A percentile compares a stretch with the other conserved stretches of the same genome.
phyloP scores from a whole-genome alignment of 805 yeast species.

The Zygotorulaspora danielsina region DNA sequence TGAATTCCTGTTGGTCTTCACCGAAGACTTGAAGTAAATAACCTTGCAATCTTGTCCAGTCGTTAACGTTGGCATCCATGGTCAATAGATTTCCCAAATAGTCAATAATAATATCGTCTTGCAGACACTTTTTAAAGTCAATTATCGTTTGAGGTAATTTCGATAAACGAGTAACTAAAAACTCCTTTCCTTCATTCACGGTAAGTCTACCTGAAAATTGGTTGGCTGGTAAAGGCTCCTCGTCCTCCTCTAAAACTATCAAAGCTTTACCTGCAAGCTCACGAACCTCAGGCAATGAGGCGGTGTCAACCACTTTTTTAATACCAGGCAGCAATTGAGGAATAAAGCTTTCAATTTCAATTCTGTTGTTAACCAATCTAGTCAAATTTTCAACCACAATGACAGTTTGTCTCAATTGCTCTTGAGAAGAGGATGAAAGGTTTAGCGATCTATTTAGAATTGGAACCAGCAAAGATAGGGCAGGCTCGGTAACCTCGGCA shows the following conservation, averaged over 20 bases:
- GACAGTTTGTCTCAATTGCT: constrained; percentile 93
- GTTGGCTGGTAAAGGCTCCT: constrained; percentile 46
- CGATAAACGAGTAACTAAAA: constrained; percentile 31
- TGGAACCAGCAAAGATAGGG: constrained; percentile 84
- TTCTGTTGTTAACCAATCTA: constrained; percentile 86
- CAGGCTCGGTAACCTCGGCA: constrained; percentile 97
- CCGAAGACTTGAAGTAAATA: constrained; percentile 46
- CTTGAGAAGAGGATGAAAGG: constrained; percentile 83
- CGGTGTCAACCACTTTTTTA: constrained; percentile 79
- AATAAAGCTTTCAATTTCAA: constrained; percentile 83
- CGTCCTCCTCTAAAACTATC: constrained; percentile 76
- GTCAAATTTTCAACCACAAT: constrained; percentile 94
- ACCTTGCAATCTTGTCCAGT: constrained; percentile 59
- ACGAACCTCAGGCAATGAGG: constrained; percentile 95
- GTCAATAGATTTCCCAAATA: constrained; percentile 54
- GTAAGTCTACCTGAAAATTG: constrained; percentile 73
- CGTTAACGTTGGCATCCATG: constrained; percentile 67
- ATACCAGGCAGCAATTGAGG: constrained; percentile 91
- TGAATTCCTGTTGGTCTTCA: constrained; percentile 34
- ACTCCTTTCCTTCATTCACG: constrained; percentile 48
- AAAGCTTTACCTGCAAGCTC: constrained; percentile 86
- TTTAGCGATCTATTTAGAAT: constrained; percentile 84
- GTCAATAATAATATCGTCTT: constrained; percentile 35
- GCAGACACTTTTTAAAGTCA: constrained; percentile 27
- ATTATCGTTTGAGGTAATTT: constrained; percentile 5